These are phyloP conservation scores for Didymella lethalis DNA, from an alignment of 2,329 filamentous ascomycete species.

Conservation along the genomic window DNA sequence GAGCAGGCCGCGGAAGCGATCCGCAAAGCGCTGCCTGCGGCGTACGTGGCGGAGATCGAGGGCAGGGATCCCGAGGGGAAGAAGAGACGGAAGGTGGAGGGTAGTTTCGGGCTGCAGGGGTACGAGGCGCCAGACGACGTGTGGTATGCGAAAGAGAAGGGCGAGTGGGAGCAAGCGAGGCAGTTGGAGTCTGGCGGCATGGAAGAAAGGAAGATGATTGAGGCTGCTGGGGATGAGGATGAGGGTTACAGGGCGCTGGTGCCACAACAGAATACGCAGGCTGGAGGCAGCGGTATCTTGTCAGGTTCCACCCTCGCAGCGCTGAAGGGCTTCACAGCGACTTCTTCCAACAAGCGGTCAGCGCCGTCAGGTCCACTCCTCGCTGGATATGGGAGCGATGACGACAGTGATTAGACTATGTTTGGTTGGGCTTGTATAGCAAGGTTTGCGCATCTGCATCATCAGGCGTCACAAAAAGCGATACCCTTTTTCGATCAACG, in stretches of 20 bases:
- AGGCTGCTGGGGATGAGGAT: conserved; percentile 50
- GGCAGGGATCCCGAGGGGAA: conserved; percentile 85
- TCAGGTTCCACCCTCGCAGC: conserved; percentile 83
- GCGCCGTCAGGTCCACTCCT: conserved; percentile 67
- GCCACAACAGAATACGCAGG: conserved; percentile 36
- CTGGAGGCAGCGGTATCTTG: conserved; percentile 70
- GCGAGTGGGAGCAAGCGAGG: conserved; percentile 70
- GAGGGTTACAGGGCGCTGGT: conserved; percentile 19
- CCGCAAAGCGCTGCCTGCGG: conserved; percentile 82
- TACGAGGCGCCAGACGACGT: conserved; percentile 95
- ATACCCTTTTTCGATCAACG: conserved; percentile 22
- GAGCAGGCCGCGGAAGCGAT: conserved; percentile 97
- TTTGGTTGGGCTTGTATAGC: conserved; percentile 12
- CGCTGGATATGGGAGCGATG: conserved; percentile 89
- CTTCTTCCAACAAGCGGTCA: conserved; percentile 59
- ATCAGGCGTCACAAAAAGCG: conserved; percentile 20
- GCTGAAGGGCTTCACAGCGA: conserved; percentile 63
- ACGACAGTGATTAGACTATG: conserved; percentile 68
- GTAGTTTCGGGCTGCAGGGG: conserved; percentile 82
- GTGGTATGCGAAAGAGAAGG: conserved; percentile 83
- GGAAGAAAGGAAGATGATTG: conserved; percentile 59
- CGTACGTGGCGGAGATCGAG: conserved; percentile 93
- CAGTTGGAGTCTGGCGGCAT: conserved; percentile 66
- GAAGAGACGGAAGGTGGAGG: conserved; percentile 89
- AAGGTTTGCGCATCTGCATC: conserved; percentile 13